Evolutionary conservation across 495 filamentous ascomycete species (phyloP).

Genomic region (Hamigera avellanea): DNA sequence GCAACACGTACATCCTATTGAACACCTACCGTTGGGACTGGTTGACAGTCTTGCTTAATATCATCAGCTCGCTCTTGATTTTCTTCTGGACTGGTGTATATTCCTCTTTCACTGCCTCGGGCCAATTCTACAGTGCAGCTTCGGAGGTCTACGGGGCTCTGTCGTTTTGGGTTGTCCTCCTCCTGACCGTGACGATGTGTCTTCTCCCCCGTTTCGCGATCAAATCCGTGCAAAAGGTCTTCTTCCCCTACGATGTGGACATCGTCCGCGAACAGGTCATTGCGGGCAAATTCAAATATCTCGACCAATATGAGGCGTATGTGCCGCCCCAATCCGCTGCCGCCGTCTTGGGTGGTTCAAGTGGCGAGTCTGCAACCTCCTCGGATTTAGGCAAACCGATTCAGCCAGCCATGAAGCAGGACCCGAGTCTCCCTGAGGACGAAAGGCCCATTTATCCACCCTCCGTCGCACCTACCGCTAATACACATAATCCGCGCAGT

Average conservation of each 20-base stretch:
- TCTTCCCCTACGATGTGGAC: conserved; percentile 84
- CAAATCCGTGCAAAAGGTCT: conserved; percentile 87
- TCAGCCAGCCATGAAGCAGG: conserved; percentile 42
- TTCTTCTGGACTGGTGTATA: conserved; percentile 97
- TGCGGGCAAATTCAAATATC: conserved; percentile 64
- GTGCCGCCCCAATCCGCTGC: conserved; percentile 22
- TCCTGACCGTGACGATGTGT: conserved; percentile 65
- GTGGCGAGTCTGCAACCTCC: conserved; percentile 40
- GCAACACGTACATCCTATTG: conserved; percentile 88
- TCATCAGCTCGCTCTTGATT: conserved; percentile 72
- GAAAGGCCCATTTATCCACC: conserved; percentile 84
- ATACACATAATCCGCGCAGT: conserved; percentile 71
- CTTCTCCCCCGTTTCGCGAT: conserved; percentile 74
- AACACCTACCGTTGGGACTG: conserved; percentile 98
- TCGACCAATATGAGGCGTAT: conserved; percentile 41
- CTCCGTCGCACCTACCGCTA: conserved; percentile 62
- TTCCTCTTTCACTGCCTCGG: conserved; percentile 53
- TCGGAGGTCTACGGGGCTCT: conserved; percentile 67
- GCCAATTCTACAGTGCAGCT: conserved; percentile 67
- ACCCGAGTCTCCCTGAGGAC: conserved; percentile 63
- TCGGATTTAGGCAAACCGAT: conserved; percentile 55
- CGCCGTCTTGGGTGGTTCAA: conserved; percentile 12
- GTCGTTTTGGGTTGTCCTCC: conserved; percentile 74
- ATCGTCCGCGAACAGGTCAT: conserved; percentile 89
- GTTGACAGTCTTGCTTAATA: conserved; percentile 72